Evolutionary conservation across 305 asterid species (phyloP).

Genomic region (Fraxinus albicans): DNA sequence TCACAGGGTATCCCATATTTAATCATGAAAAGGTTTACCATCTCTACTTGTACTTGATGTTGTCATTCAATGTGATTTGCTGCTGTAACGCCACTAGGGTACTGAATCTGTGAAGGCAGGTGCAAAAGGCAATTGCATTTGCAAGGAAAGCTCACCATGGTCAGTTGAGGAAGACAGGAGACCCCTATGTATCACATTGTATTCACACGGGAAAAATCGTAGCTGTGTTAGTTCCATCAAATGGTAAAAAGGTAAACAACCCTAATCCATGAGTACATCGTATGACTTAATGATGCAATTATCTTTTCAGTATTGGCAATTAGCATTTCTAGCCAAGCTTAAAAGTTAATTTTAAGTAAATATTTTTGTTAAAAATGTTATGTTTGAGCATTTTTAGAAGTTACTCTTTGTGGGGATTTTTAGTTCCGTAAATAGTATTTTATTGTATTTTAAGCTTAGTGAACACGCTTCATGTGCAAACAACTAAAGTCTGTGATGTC

Average conservation of each 20-base stretch:
- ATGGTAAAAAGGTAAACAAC: conserved; percentile 69
- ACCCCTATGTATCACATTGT: conserved; percentile 89
- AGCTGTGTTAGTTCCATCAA: conserved; percentile 79
- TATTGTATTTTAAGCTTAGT: neutral
- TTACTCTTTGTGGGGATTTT: neutral
- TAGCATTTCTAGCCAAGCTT: neutral
- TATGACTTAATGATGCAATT: conserved; percentile 1
- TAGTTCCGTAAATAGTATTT: neutral
- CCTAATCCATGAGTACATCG: conserved; percentile 20
- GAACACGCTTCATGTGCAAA: neutral
- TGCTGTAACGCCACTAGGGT: conserved; percentile 42
- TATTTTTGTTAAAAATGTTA: neutral
- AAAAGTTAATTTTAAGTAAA: neutral
- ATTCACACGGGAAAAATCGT: conserved; percentile 85
- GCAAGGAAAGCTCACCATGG: conserved; percentile 94
- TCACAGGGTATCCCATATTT: conserved; percentile 83
- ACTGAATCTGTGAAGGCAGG: conserved; percentile 83
- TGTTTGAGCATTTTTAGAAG: neutral
- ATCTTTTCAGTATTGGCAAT: neutral
- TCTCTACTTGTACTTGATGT: conserved; percentile 43
- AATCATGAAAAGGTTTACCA: conserved; percentile 76
- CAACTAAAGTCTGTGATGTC: conserved; percentile 8
- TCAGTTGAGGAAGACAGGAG: conserved; percentile 88
- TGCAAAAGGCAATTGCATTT: conserved; percentile 91
- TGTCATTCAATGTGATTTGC: conserved; percentile 19